These are phyloP conservation scores for Arthrobotrys sphaeroides DNA, from an alignment of 2,329 filamentous ascomycete genomes.

Conservation along the genomic window DNA sequence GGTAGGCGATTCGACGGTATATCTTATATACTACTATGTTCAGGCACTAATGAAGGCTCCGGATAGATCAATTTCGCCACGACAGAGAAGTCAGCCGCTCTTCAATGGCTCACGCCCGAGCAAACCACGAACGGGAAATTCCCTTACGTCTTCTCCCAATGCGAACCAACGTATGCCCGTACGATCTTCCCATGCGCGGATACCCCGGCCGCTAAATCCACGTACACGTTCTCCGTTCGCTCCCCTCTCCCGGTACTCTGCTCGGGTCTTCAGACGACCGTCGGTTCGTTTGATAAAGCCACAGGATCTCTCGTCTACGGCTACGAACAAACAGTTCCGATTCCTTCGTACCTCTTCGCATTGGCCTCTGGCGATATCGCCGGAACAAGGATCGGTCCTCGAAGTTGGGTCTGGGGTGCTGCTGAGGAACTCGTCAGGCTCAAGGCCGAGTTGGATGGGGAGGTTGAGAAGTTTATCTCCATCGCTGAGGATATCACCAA, in stretches of 20 bases:
- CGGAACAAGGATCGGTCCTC: slow-evolving; percentile 83
- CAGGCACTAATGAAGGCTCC: slow-evolving; percentile 63
- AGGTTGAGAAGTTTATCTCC: slow-evolving; percentile 91
- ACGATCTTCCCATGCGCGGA: slow-evolving; percentile 97
- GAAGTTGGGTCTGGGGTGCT: slow-evolving; percentile 84
- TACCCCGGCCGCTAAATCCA: slow-evolving; percentile 97
- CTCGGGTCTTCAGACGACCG: slow-evolving; percentile 74
- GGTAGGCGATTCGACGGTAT: slow-evolving; percentile 29
- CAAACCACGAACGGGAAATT: slow-evolving; percentile 96
- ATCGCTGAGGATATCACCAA: slow-evolving; percentile 74
- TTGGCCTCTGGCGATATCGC: slow-evolving; percentile 85
- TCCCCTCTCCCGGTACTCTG: slow-evolving; percentile 91
- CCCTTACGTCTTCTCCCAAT: slow-evolving; percentile 98
- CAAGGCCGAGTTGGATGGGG: slow-evolving; percentile 89
- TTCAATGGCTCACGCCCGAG: slow-evolving; percentile 93
- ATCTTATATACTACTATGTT: too few species aligned
- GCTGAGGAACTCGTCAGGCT: slow-evolving; percentile 85
- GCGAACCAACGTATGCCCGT: slow-evolving; percentile 93
- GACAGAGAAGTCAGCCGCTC: slow-evolving; percentile 85
- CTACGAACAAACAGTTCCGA: slow-evolving; percentile 90
- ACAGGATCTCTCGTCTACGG: slow-evolving; percentile 72
- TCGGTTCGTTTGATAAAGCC: slow-evolving; percentile 23
- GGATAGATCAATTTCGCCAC: slow-evolving; percentile 76
- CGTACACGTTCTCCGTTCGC: slow-evolving; percentile 85
- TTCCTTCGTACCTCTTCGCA: slow-evolving; percentile 95